Base-by-base conservation (phyloP, 331 rosid species). In the Cucumis variabilis region DNA sequence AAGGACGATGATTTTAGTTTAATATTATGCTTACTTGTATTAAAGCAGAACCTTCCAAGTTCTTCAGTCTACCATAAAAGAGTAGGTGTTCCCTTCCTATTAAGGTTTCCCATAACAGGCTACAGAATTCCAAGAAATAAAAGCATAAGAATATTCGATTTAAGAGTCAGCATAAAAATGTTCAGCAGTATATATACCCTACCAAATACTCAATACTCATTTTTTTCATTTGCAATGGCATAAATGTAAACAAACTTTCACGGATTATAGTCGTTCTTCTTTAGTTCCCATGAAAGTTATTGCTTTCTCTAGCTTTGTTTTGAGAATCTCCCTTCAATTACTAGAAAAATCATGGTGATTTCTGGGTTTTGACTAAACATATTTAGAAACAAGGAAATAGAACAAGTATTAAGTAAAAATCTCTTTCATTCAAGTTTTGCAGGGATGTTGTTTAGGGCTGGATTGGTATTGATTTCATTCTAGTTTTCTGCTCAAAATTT, bases 11-110 rank as follows among this genome's bases (percentile, higher is more conserved):
- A 24, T 79, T 51, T 68, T 46, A 17, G 23, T 68, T 67, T 24
- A 82, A 71, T 51, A 70, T 79, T 28, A 63, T 55, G 65, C 98
- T 91, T 89, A 96, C 99, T 88, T 90, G 86, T 72, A 87, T 90
- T 91, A 96, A 85, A 37, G 88, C 89, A 9, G 94, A 84, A 80
- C 94, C 96, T 91, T 86, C 89, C 60, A 96, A 93, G 90, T 93
- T 96, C 91, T 96, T 96, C 67, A 96, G 97, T 89, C 99, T 93
- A 8, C 98, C 99, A 89, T 96, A 96, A 86, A 96, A 96, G 27
- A 96, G 92, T 60, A 96, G 90, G 91, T 96, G 98, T 89, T 96
- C 99, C 83, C 99, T 93, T 89, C 98, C 98, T 23, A 98, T 94
- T 84, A 96, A 90, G 83, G 79, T 87, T 79, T 92, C 99, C 99